Evolutionary conservation across 2,329 filamentous ascomycete species (phyloP), one percentile per base, ranked within the genome.

Genomic region (Fusarium sp.): DNA sequence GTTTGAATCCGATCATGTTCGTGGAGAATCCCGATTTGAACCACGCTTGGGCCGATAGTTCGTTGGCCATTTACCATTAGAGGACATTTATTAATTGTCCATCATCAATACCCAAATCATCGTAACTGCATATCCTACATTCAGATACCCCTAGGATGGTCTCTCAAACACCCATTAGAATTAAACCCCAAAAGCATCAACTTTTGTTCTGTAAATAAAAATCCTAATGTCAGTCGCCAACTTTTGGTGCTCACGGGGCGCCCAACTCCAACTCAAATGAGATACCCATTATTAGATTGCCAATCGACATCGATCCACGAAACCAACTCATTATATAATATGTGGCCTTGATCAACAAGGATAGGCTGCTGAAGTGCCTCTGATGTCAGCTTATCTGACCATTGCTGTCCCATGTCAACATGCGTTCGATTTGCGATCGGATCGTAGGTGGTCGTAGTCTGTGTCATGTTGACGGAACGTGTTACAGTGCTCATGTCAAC

Each of bases 281-380:
- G 66, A 63, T 78, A 77, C 11, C 73, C 73, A 39, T 75, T 77
- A 45, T 79, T 78, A 37, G 77, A 66, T 31, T 78, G 75, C 81
- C 81, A 82, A 38, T 81, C 80, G 46, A 79, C 78, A 37, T 82
- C 81, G 64, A 82, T 81, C 81, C 82, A 82, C 4, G 79, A 79
- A 45, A 81, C 72, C 42, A 83, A 62, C 63, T 83, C 81, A 35
- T 80, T 76, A 46, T 81, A 82, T 31, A 82, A 38, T n/a, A 74
- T 74, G 46, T 78, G 78, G 14, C 77, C 75, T 45, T 80, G 75
- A 14, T 78, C 79, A 27, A 80, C 73, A 46, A 78, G 74, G 62
- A 79, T 76, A 5, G 73, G 74, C 25, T 77, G 77, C 41, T 75
- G 73, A 19, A 73, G 41, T 42, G 63, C 55, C 41, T 76, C 76